Conservation (phyloP, 352 stramenopile species). For the Thalassiosira ordinaria region DNA sequence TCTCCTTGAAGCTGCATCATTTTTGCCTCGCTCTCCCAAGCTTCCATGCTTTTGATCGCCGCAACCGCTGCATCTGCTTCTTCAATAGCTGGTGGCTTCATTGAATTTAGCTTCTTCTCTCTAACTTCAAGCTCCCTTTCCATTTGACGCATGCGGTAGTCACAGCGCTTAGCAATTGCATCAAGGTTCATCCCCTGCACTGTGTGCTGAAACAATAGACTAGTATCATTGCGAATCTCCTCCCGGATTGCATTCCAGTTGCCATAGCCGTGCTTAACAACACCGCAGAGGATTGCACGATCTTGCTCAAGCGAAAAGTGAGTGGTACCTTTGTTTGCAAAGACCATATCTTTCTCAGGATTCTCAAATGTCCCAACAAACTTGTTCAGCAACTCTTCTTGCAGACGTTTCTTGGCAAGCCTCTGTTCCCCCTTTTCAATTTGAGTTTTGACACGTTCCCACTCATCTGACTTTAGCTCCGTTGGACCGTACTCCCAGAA, state of each 20-base stretch:
- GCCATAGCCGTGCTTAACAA: slow-evolving; percentile 82
- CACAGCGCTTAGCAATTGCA: slow-evolving; percentile 78
- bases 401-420: slow-evolving; percentile 78
- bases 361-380: slow-evolving; percentile 84
- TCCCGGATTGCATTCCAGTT: slow-evolving; percentile 83
- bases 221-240: slow-evolving; percentile 70
- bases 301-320: slow-evolving; percentile 85
- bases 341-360: slow-evolving; percentile 80
- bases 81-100: slow-evolving; percentile 64
- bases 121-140: slow-evolving; percentile 81
- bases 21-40: slow-evolving; percentile 70
- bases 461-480: slow-evolving; percentile 81
- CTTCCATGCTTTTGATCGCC: slow-evolving; percentile 78
- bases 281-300: slow-evolving; percentile 78
- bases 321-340: slow-evolving; percentile 84
- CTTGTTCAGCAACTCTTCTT: slow-evolving; percentile 73
- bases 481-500: slow-evolving; percentile 87
- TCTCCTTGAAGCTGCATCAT: slow-evolving; percentile 67
- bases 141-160: slow-evolving; percentile 84
- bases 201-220: slow-evolving; percentile 82
- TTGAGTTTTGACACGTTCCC: slow-evolving; percentile 83
- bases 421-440: slow-evolving; percentile 87
- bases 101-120: slow-evolving; percentile 76
- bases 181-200: slow-evolving; percentile 83
- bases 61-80: slow-evolving; percentile 75